Evolutionary conservation across 2,329 filamentous ascomycete species (phyloP).

Genomic region (Colletotrichum musicola): DNA sequence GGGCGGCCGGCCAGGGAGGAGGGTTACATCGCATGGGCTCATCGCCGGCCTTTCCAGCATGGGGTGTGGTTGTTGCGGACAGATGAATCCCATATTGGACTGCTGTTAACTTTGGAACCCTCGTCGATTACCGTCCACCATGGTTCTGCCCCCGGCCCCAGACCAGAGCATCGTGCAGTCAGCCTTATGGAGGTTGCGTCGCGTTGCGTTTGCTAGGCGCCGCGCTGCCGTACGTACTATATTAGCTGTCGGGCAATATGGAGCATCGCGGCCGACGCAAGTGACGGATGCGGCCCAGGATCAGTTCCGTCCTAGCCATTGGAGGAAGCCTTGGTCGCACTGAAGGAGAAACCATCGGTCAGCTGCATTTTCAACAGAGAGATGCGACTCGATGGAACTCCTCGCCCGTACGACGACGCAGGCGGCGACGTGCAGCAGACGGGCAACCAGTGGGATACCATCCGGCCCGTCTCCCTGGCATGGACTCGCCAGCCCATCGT

Average conservation of each 20-base stretch:
- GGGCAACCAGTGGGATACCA: conserved; percentile 25
- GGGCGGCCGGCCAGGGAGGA: conserved; percentile 4
- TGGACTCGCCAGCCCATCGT: conserved; percentile 14
- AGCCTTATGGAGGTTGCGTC: conserved; percentile 28
- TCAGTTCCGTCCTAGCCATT: conserved; percentile 19
- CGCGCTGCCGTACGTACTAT: conserved; percentile 5
- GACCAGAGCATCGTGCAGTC: conserved; percentile 24
- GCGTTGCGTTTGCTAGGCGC: conserved; percentile 4
- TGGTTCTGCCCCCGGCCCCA: not conserved
- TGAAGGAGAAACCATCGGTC: conserved; percentile 17
- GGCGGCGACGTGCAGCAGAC: conserved; percentile 33
- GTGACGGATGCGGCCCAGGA: conserved; percentile 5
- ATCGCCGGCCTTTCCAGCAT: conserved; percentile 27
- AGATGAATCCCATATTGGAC: conserved; percentile 22
- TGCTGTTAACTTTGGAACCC: conserved; percentile 22
- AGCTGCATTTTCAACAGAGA: conserved; percentile 26
- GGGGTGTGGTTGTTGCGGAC: conserved; percentile 20
- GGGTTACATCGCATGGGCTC: conserved; percentile 36
- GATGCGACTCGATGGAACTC: conserved; percentile 29
- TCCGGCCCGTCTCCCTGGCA: conserved; percentile 28
- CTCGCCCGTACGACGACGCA: conserved; percentile 31
- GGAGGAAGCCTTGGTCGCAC: conserved; percentile 9
- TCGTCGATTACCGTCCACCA: conserved; percentile 7
- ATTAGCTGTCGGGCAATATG: conserved; percentile 20
- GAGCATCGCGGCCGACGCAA: conserved; percentile 12